A percentile compares a stretch with the other conserved stretches of the same genome.
These are phyloP conservation scores for Pichia cabralensis DNA, from an alignment of 805 yeast genomes.

Conservation along the genomic window DNA sequence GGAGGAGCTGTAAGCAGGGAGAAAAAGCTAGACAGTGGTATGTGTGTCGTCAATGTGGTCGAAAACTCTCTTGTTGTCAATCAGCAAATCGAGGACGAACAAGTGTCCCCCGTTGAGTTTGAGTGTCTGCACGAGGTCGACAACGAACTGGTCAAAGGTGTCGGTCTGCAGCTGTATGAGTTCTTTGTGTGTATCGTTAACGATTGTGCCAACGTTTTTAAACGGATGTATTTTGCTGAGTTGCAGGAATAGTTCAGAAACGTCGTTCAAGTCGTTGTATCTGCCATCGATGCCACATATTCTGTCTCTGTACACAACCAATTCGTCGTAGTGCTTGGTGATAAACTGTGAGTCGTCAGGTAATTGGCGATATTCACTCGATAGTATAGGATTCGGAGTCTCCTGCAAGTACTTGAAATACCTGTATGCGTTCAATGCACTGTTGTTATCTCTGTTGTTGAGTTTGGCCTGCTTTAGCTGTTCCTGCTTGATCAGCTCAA, in stretches of 20 bases:
- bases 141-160: constrained; percentile 27
- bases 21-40: not conserved
- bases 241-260: constrained; percentile 30
- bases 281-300: constrained; percentile 19
- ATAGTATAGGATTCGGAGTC: constrained; percentile 9
- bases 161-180: constrained; percentile 2
- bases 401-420: too few relatives aligned
- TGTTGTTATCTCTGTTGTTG: too few relatives aligned
- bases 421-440: too few relatives aligned
- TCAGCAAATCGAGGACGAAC: constrained; percentile 45
- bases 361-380: constrained; percentile 32
- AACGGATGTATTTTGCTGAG: constrained; percentile 28
- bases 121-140: constrained; percentile 34
- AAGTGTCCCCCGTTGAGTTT: constrained; percentile 49
- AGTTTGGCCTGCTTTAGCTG: too few relatives aligned
- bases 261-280: constrained; percentile 30
- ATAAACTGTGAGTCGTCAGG: constrained; percentile 47
- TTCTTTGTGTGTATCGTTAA: too few relatives aligned
- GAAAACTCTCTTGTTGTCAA: constrained; percentile 39
- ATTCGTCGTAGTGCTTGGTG: constrained; percentile 37
- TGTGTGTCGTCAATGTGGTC: constrained; percentile 30
- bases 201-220: too few relatives aligned
- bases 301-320: constrained; percentile 25
- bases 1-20: not conserved
- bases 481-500: too few relatives aligned